These are phyloP conservation scores for Datura wrightii DNA, from an alignment of 257 asterid species.

Conservation along the genomic window DNA sequence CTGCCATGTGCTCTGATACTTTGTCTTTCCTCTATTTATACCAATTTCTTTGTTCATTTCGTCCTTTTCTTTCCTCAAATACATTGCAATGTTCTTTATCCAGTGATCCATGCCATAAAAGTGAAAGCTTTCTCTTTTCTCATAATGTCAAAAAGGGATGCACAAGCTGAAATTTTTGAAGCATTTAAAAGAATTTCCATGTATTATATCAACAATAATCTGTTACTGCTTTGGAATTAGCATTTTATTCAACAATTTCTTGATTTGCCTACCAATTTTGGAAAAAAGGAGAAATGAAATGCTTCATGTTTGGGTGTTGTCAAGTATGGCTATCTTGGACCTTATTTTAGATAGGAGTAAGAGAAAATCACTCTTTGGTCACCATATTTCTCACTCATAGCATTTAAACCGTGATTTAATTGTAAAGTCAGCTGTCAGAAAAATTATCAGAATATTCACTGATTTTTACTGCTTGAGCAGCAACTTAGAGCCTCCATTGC, in stretches of 20 bases:
- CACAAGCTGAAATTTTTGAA: neutral
- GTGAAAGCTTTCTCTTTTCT: neutral
- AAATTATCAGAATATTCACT: neutral
- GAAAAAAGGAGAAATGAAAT: neutral
- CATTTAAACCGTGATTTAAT: neutral
- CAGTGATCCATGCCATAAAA: neutral
- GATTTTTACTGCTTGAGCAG: conserved; percentile 46
- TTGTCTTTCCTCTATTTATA: neutral
- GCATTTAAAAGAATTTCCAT: neutral
- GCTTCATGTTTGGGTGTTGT: neutral
- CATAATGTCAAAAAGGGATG: neutral
- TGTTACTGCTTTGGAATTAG: neutral
- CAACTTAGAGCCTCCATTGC: conserved; percentile 90
- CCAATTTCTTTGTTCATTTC: neutral
- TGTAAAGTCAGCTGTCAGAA: neutral
- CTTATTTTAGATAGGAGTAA: neutral
- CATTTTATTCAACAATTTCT: neutral
- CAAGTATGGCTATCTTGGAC: neutral
- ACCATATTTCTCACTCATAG: neutral
- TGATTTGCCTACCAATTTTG: neutral
- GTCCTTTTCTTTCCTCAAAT: conserved; percentile 7
- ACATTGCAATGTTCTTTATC: neutral
- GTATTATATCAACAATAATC: neutral
- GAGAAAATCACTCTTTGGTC: neutral
- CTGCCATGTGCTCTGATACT: neutral